Base-by-base conservation (phyloP, 2,329 filamentous ascomycete genomes). In the Akanthomyces muscarius region DNA sequence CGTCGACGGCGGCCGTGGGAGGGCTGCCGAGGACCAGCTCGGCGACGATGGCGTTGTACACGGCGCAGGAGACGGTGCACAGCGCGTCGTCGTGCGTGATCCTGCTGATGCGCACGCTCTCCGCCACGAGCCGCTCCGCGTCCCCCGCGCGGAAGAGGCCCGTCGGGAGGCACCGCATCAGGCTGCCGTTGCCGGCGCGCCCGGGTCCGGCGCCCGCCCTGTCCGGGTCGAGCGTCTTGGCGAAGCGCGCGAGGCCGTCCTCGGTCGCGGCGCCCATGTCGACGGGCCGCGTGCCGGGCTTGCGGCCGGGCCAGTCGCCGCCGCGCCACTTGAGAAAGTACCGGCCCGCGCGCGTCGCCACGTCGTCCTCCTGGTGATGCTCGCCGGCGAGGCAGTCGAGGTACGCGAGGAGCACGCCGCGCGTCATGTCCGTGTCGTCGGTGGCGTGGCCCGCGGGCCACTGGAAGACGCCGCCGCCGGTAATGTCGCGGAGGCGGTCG, bases 91-190 rank as follows among this genome's bases (percentile, higher is more conserved):
- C 67, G 62, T 79, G 77, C 0, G 77, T 79, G 38, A 80, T 68
- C 18, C 69, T 71, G 54, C 75, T 78, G 61, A 80, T 75, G 5
- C 70, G 70, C 8, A 72, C 59, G 51, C 73, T 75, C 55, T 79
- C 75, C 1, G 52, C 48, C 4, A 75, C 54, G 5, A 75, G 23
- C 36, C 25, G 23, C 33, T 36, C 33, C 1, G 70, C 66, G 2
- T 55, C 57, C 13, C 74, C 71, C 0, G 16, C 23, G 36, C 72
- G 71, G 57, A 81, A 80, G 16, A 81, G 66, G 0, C 70, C 79
- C 0, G 78, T 81, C 0, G 80, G 75, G 1, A 81, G 71, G 64
- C 80, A 81, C 4, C 80, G 72, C 80, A 81, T 81, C 64, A 82
- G 66, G 42, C 75, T 78, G 5, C 80, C 79, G 60, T 82, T 81